Evolutionary conservation across 1,139 yeast genomes (phyloP), one percentile per base, ranked within the genome.

Genomic region (Yamadazyma siamensis): DNA sequence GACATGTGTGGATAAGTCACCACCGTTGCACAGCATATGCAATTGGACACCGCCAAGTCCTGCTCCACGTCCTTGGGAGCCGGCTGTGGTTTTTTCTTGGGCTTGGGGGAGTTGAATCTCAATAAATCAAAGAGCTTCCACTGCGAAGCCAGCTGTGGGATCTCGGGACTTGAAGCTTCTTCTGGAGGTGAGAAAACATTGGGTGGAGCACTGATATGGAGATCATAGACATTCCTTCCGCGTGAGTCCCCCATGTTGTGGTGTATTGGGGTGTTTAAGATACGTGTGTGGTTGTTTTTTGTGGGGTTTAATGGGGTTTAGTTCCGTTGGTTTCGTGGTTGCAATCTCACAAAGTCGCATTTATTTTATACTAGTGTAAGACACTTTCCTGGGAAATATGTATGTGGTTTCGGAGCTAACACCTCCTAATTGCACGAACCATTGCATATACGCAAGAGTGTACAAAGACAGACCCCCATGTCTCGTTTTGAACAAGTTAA

Each of bases 11-110:
- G 80, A 40, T 73, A 68, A 9, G 71, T 64, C 22, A 81, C 52
- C 5, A 70, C 46, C 0, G 78, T 71, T 1, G 82, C 84, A 56
- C 94, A 83, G 49, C 94, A 83, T 11, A 47, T 49, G 40, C 74
- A 67, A 33, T 52, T 54, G 26, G 50, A 47, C 14, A 61, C 49
- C 12, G 46, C 29, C 14, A 32, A 16, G 25, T 31, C 32, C 14
- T 40, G 40, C 4, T 19, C 14, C 17, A 35, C 33, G 6, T 38
- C 36, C 3, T 31, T 26, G 9, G 21, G 25, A 3, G 27, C 22
- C 7, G 35, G 33, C 10, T 27, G 17, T 13, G 32, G 15, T 17
- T 32, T 33, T 23, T 25, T 28, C 23, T 32, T 31, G 4, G 19
- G 29, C 23, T 37, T 36, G 3, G 34, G 13, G 23, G 32, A 21